Evolutionary conservation across 106 monocot species (phyloP).

Genomic region (Dendrobium huoshanense): DNA sequence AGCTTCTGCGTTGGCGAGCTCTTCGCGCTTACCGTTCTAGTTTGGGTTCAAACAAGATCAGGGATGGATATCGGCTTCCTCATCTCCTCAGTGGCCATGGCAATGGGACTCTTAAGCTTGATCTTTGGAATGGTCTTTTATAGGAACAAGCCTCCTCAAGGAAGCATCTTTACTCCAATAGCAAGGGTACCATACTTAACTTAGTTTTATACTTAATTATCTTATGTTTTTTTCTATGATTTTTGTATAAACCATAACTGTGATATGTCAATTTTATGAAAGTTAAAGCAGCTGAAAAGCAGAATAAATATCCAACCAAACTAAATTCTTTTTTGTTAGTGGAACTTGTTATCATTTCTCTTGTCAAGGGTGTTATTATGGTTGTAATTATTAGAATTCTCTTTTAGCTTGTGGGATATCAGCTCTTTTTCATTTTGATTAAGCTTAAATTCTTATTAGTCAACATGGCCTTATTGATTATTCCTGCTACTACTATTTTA

Average conservation of each 20-base stretch:
- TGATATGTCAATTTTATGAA: too few relatives aligned
- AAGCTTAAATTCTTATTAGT: not conserved
- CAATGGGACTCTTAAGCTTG: slow-evolving; percentile 42
- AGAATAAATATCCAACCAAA: too few relatives aligned
- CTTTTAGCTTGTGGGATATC: not conserved
- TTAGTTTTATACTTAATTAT: not conserved
- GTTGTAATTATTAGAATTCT: not conserved
- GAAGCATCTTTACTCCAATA: slow-evolving; percentile 70
- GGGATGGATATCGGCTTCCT: slow-evolving; percentile 73
- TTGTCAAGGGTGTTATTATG: not conserved
- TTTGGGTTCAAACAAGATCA: slow-evolving; percentile 64
- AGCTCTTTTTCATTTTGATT: not conserved
- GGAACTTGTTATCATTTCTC: not conserved
- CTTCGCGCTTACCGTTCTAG: slow-evolving; percentile 56
- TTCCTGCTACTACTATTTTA: not conserved
- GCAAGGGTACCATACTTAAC: slow-evolving; percentile 36
- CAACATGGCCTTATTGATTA: not conserved
- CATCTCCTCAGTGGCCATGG: slow-evolving; percentile 58
- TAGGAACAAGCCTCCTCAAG: slow-evolving; percentile 77
- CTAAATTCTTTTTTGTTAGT: not conserved
- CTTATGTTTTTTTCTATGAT: too few relatives aligned
- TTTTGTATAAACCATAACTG: too few relatives aligned
- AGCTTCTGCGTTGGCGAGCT: slow-evolving; percentile 79
- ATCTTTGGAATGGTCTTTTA: slow-evolving; percentile 42
- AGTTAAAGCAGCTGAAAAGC: too few relatives aligned